Evolutionary conservation across 768 basidiomycete species (phyloP).

Genomic region (Suillus subaureus): DNA sequence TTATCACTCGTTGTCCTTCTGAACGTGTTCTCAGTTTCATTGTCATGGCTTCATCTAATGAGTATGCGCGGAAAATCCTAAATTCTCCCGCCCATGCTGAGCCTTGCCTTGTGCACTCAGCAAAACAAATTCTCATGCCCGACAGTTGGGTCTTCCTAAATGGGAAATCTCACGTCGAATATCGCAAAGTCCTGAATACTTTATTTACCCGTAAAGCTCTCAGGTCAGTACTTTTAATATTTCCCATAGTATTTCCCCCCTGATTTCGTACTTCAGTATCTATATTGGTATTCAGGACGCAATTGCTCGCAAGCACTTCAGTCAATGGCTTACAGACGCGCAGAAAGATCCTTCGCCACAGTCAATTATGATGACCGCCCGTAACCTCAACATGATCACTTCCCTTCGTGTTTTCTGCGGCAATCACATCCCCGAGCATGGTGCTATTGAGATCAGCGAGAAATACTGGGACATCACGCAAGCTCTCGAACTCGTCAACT

Average conservation of each 20-base stretch:
- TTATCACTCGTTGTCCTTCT: not conserved
- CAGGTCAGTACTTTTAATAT: slow-evolving; percentile 50
- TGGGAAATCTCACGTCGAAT: slow-evolving; percentile 91
- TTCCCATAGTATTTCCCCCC: not conserved
- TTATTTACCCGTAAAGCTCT: slow-evolving; percentile 96
- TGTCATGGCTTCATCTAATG: slow-evolving; percentile 95
- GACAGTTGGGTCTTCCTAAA: slow-evolving; percentile 99
- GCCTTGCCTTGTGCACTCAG: slow-evolving; percentile 92
- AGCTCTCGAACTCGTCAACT: slow-evolving; percentile 98
- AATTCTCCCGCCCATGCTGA: slow-evolving; percentile 93
- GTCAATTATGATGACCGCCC: slow-evolving; percentile 87
- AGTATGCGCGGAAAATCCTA: slow-evolving; percentile 91
- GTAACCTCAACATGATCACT: slow-evolving; percentile 95
- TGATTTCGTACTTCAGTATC: slow-evolving; percentile 48
- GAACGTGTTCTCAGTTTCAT: slow-evolving; percentile 73
- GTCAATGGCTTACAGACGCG: slow-evolving; percentile 66
- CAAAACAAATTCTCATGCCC: slow-evolving; percentile 79
- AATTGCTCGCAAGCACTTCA: slow-evolving; percentile 77
- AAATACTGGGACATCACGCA: slow-evolving; percentile 97
- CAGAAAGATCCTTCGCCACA: slow-evolving; percentile 48
- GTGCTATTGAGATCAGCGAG: slow-evolving; percentile 78
- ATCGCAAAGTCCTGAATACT: slow-evolving; percentile 85
- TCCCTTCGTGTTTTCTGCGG: slow-evolving; percentile 97
- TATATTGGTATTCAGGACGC: slow-evolving; percentile 84
- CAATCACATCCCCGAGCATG: slow-evolving; percentile 79